Conservation (phyloP, 257 asterid species). For the Solanum corneliomulleri region DNA sequence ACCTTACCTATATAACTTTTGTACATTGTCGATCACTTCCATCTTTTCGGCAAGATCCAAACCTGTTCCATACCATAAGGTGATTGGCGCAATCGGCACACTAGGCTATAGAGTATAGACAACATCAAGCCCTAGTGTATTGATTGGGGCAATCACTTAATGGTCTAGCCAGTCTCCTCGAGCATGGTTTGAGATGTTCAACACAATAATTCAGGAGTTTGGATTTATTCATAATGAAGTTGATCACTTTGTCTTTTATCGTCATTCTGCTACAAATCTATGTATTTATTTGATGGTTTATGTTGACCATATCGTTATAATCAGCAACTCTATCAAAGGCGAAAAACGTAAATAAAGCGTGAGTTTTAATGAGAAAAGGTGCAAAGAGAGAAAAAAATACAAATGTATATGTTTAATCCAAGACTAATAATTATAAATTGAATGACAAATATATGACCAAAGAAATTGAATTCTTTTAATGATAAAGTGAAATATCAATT, state of each 20-base stretch:
- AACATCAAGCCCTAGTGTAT: neutral
- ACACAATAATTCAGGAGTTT: neutral
- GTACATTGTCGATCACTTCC: neutral
- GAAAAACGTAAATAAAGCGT: neutral
- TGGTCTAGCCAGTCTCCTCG: neutral
- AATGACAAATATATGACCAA: neutral
- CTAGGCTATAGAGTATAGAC: neutral
- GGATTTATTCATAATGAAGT: neutral
- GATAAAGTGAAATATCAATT: neutral
- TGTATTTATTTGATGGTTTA: neutral
- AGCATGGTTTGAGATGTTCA: neutral
- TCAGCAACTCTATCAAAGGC: neutral
- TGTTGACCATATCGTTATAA: neutral
- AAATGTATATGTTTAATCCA: neutral
- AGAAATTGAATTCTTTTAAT: no score
- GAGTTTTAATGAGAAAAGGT: neutral
- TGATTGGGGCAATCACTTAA: neutral
- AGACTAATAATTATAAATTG: neutral
- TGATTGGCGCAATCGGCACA: neutral
- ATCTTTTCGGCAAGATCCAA: neutral
- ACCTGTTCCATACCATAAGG: neutral
- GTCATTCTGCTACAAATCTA: neutral
- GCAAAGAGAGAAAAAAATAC: neutral
- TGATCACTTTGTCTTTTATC: neutral
- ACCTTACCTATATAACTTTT: neutral